Evolutionary conservation across 306 rosid species (phyloP).

Genomic region (Canavalia ensiformis): DNA sequence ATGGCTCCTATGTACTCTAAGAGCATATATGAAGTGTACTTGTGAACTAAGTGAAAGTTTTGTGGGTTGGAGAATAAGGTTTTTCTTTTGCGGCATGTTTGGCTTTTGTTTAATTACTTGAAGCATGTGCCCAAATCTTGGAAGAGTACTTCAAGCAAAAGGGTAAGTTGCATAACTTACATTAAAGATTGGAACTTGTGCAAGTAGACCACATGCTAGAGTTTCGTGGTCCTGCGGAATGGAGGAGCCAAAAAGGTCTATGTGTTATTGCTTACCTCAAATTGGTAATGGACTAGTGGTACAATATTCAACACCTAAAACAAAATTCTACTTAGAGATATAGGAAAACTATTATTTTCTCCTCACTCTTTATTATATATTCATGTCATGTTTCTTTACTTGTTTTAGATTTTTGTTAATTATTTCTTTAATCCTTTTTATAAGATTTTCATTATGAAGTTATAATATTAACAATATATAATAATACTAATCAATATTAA

Average conservation of each 20-base stretch:
- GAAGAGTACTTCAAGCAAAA: neutral
- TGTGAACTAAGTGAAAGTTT: neutral
- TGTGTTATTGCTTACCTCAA: neutral
- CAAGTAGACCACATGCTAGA: neutral
- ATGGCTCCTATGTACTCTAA: too few relatives aligned
- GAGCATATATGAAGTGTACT: neutral
- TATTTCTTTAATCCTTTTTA: too few relatives aligned
- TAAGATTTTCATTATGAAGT: too few relatives aligned
- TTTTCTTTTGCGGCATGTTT: neutral
- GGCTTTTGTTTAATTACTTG: neutral
- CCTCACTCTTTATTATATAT: too few relatives aligned
- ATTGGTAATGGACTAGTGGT: neutral
- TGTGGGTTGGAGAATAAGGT: neutral
- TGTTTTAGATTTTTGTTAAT: too few relatives aligned
- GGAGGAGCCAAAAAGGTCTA: too few relatives aligned
- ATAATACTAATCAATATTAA: too few relatives aligned
- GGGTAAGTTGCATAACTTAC: neutral
- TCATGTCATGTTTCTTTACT: too few relatives aligned
- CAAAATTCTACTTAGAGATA: neutral
- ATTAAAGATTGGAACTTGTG: neutral
- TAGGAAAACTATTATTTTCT: neutral
- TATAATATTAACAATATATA: too few relatives aligned
- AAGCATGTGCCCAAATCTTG: neutral
- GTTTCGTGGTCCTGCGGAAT: neutral
- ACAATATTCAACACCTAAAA: neutral